Conservation (phyloP, 2,329 filamentous ascomycete genomes). For the Pestalotiopsis sp. region DNA sequence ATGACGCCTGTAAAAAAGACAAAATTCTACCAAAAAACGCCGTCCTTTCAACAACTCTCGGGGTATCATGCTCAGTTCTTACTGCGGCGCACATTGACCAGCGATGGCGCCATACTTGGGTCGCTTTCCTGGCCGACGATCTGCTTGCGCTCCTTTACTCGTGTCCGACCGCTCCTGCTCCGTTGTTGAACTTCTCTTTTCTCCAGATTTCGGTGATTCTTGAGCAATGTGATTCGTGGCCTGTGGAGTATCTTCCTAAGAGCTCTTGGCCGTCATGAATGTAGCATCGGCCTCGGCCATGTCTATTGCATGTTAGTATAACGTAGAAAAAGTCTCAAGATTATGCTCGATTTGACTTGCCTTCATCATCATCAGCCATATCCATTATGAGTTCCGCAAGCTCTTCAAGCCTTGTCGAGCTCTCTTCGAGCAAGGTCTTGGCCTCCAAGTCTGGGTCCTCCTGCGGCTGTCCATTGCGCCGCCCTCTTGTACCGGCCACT, state of each 20-base stretch:
- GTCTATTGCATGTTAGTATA: not conserved
- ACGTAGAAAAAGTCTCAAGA: not conserved
- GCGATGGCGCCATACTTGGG: not conserved
- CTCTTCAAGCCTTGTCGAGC: conserved; percentile 42
- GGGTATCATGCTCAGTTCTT: not conserved
- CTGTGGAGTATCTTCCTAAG: conserved; percentile 8
- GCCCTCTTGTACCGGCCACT: conserved; percentile 33
- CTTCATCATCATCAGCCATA: conserved; percentile 17
- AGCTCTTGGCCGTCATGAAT: conserved; percentile 12
- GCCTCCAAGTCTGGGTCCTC: conserved; percentile 43
- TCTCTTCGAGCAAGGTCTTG: conserved; percentile 43
- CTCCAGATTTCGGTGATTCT: not conserved
- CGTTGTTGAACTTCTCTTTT: not conserved
- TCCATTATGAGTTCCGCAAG: conserved; percentile 38
- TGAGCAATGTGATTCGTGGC: not conserved
- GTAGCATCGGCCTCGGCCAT: conserved; percentile 2
- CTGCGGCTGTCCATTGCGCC: conserved; percentile 15
- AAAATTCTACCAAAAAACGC: not conserved
- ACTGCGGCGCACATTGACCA: not conserved
- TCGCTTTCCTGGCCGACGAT: not conserved
- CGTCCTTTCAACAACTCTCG: not conserved
- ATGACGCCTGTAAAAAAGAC: not conserved
- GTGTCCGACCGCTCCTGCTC: not conserved
- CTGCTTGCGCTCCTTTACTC: not conserved
- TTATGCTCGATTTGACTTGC: conserved; percentile 15